Evolutionary conservation across 2,329 filamentous ascomycete species (phyloP).

Genomic region (Drechslerella dactyloides): DNA sequence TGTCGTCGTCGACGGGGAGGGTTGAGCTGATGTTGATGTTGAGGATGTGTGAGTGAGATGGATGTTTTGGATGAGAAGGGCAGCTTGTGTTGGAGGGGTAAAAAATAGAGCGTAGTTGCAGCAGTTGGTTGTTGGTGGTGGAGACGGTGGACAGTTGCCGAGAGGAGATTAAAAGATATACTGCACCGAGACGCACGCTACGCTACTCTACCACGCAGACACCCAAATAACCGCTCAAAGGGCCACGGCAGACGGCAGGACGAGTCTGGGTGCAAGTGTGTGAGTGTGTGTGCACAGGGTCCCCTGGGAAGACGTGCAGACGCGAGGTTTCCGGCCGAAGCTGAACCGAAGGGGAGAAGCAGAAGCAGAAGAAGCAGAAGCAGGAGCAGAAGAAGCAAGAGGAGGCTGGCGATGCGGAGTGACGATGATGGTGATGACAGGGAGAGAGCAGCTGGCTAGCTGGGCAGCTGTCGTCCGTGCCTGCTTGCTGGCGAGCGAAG

Average conservation of each 20-base stretch:
- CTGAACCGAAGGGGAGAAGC: too few species aligned
- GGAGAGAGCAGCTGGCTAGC: slow-evolving; percentile 11
- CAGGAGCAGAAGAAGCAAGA: too few species aligned
- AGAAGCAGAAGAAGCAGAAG: too few species aligned
- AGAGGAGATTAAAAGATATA: slow-evolving; percentile 24
- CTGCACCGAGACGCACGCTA: not conserved
- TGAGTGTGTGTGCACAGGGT: not conserved
- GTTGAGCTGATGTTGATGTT: slow-evolving; percentile 47
- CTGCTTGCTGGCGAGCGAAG: slow-evolving; percentile 10
- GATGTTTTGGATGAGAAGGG: slow-evolving; percentile 20
- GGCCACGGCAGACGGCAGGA: not conserved
- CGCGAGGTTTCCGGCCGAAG: not conserved
- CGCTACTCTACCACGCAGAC: slow-evolving; percentile 8
- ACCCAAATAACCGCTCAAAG: slow-evolving; percentile 46
- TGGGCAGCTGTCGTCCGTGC: too few species aligned
- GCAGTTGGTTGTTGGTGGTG: slow-evolving; percentile 1
- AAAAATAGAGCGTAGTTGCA: slow-evolving; percentile 14
- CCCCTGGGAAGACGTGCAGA: not conserved
- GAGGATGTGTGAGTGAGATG: slow-evolving; percentile 47
- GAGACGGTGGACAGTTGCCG: slow-evolving; percentile 44
- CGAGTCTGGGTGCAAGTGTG: too few species aligned
- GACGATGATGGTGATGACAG: slow-evolving; percentile 54
- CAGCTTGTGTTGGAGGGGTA: slow-evolving; percentile 44
- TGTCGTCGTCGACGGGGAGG: slow-evolving; percentile 10
- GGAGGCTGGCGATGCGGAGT: slow-evolving; percentile 10